Evolutionary conservation across 2,329 filamentous ascomycete species (phyloP).

Genomic region (Didymellaceae sp.): DNA sequence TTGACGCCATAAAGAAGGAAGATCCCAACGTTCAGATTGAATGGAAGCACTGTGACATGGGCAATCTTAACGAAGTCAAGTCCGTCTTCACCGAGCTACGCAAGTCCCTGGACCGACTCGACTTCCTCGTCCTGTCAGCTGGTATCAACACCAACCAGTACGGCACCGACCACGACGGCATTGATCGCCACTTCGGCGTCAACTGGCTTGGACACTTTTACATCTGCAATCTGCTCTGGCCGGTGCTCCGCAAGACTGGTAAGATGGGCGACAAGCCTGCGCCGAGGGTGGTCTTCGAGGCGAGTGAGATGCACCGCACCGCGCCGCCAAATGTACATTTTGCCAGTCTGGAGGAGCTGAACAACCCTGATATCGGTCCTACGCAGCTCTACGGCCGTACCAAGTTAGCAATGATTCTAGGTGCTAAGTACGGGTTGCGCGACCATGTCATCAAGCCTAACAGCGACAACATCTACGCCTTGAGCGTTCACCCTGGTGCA

Average conservation of each 20-base stretch:
- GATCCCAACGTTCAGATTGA: constrained; percentile 42
- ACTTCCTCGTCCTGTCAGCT: constrained; percentile 53
- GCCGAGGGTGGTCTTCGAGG: constrained; percentile 52
- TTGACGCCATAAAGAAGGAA: constrained; percentile 44
- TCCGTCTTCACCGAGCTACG: constrained; percentile 49
- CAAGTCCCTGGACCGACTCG: constrained; percentile 48
- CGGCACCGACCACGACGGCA: constrained; percentile 47
- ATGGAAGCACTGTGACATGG: constrained; percentile 54
- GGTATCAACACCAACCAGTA: constrained; percentile 54
- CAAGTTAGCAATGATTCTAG: constrained; percentile 54
- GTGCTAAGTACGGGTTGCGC: constrained; percentile 52
- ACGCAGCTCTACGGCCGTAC: constrained; percentile 51
- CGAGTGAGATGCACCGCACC: constrained; percentile 50
- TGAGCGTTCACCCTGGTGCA: constrained; percentile 52
- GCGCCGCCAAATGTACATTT: constrained; percentile 51
- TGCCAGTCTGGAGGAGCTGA: constrained; percentile 52
- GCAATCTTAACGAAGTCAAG: constrained; percentile 47
- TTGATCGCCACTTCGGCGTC: constrained; percentile 52
- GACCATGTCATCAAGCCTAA: constrained; percentile 54
- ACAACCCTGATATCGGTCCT: constrained; percentile 44
- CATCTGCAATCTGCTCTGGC: constrained; percentile 52
- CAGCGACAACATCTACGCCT: constrained; percentile 50
- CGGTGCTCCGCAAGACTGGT: constrained; percentile 52
- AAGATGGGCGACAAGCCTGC: constrained; percentile 43
- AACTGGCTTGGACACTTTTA: constrained; percentile 57